Evolutionary conservation across 805 yeast genomes (phyloP), one percentile per base, ranked within the genome.

Genomic region (Myxozyma monticola): DNA sequence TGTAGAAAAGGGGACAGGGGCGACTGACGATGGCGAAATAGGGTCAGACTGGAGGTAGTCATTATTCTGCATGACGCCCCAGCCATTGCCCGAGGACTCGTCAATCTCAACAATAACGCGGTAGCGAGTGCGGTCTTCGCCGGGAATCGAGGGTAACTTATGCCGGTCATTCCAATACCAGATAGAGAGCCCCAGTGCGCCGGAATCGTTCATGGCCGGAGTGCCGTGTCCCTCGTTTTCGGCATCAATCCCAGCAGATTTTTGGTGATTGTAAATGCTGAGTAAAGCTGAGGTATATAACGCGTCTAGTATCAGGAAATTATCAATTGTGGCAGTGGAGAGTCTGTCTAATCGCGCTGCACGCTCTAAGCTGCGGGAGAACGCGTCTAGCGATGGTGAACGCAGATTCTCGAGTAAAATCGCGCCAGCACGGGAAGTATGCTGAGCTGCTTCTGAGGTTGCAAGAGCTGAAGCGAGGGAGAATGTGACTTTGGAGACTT

Each of bases 281-380:
- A 42, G 49, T 3, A 70, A 52, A 1, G 70, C 70, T 30, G 48
- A 57, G 2, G 10, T 21, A 37, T 69, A 47, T 3, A 70, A 42
- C 15, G 61, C 57, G 25, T 66, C 71, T 18, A 70, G 37, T 1
- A 65, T 62, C 17, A 61, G 59, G 50, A 70, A 69, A 37, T 68
- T 66, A 54, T 70, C 72, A 2, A 63, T 64, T 17, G 62, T 59
- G 21, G 64, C 60, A 3, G 68, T 61, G 4, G 70, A 62, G 33
- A 65, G 60, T 15, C 66, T 62, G 53, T 70, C 74, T 39, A 66
- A 61, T 7, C 67, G 54, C 18, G 71, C 61, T 12, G 70, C 51
- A 37, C 65, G 62, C 28, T 58, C 59, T n/a, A 70, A 50, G 35
- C 65, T 65, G 8, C 53, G 44, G 2, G 66, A 62, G 45, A 70